Base-by-base conservation (phyloP, 352 stramenopile genomes). In the Pythium chondricola region DNA sequence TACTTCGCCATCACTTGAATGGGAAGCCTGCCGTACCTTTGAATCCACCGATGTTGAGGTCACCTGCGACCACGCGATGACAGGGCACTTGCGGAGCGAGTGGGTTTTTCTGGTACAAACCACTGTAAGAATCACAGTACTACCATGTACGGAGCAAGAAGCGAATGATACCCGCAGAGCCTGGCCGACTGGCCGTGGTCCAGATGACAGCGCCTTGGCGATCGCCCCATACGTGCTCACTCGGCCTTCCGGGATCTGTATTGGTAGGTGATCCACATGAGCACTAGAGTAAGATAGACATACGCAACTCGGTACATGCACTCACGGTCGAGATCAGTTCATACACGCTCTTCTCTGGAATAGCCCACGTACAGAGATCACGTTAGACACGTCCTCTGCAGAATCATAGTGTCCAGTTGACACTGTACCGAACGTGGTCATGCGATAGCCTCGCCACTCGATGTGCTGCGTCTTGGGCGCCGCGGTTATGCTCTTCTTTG, bases 21-120 rank as follows among this genome's bases (percentile, higher is more conserved):
- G 26, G 29, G 7, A 43, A 20, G n/a, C 1, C 17, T 29, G 9
- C 30, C 17, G 3, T 56, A 77, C 74, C 81, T 72, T 85, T 83
- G 60, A 89, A 92, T 35, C 81, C 81, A 1, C 80, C 78, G 35
- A 92, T 87, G 26, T 69, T 64, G n/a, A 85, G 57, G 11, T 63
- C 55, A 22, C 61, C 74, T n/a, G 75, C 71, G n/a, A 93, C 74
- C 9, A 93, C 69, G 24, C 76, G 79, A 44, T 90, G 78, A 52
- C 81, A 93, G 6, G 78, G 81, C 38, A 93, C 74, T 45, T 87
- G 52, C 2, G 78, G 78, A 2, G 81, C 81, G 47, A 93, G 88
- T 25, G 81, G 81, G 41, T 93, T 93, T 48, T 87, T 86, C 81
- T 92, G 40, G 22, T n/a, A n/a, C n/a, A n/a, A n/a, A n/a, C n/a